Evolutionary conservation across 1,139 yeast species (phyloP), one percentile per base, ranked within the genome.

Genomic region (Debaryomycetaceae sp.): DNA sequence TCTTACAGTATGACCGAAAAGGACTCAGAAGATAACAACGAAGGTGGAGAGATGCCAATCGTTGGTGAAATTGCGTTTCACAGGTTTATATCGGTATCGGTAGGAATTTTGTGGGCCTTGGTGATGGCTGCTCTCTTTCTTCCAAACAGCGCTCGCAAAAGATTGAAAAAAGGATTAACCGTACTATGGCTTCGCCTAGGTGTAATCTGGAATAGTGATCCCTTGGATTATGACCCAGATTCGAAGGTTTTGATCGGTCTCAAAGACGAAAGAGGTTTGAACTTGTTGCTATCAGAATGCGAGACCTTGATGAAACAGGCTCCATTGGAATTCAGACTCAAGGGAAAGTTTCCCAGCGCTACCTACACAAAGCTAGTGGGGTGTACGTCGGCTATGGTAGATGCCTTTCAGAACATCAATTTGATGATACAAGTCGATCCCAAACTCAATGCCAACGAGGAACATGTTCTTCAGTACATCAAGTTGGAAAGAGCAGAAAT

Each of bases 21-120:
- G 42, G 84, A 79, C 51, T 73, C 79, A 17, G 83, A 81, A 47
- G 85, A 81, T 52, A 89, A 80, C 40, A 76, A 78, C 44, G 91
- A 85, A 60, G 88, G 88, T 11, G 87, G 87, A 1, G 80, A 74
- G n/a, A 64, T 70, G 42, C 95, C 90, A 2, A 74, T 84, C 24
- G 80, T 87, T 35, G 76, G 72, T n/a, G 89, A 85, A 52, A 84
- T 88, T 60, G 96, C 95, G 0, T 75, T 84, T 57, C 96, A 87
- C 58, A 70, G 96, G 44, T 83, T 85, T 54, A 65, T 83, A 4
- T 81, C 93, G 0, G 95, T 88, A 2, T 72, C 84, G 6, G 66
- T 80, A 31, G 96, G 96, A 22, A 82, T 87, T 2, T 48, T 84
- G 0, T 87, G 95, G 91, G 95, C 96, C 0, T 68, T 88, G 13